phyloP scores from a whole-genome alignment of 257 asterid species.

The Solanum etuberosum region DNA sequence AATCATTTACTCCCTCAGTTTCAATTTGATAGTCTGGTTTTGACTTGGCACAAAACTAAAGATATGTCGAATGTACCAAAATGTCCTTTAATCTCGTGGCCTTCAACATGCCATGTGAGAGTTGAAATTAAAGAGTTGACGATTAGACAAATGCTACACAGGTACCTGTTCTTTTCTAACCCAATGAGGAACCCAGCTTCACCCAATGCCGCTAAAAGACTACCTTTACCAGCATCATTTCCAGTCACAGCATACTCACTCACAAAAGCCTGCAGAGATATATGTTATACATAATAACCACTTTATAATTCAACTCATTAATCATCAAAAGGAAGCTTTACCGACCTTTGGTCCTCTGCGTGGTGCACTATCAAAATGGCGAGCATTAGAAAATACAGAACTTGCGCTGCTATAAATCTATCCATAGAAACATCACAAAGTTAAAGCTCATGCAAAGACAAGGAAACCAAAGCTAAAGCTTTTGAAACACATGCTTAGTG shows the following conservation, averaged over 20 bases:
- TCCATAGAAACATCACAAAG: conserved; percentile 8
- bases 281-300: background rate
- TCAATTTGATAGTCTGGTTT: background rate
- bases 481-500: background rate
- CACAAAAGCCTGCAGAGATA: conserved; percentile 69
- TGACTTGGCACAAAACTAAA: background rate
- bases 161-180: conserved; percentile 76
- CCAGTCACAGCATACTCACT: conserved; percentile 95
- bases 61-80: background rate
- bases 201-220: conserved; percentile 81
- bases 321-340: background rate
- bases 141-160: background rate
- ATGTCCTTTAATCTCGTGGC: background rate
- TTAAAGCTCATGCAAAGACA: background rate
- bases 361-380: conserved; percentile 42
- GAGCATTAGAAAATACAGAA: conserved; percentile 34
- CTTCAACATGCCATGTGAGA: background rate
- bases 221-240: conserved; percentile 75
- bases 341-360: conserved; percentile 87
- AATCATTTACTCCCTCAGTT: background rate
- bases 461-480: background rate
- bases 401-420: conserved; percentile 66
- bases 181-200: conserved; percentile 95
- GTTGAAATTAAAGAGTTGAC: background rate
- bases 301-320: background rate